Conservation (phyloP, 192 early-diverging fungal genomes). For the Coemansia sp. region DNA sequence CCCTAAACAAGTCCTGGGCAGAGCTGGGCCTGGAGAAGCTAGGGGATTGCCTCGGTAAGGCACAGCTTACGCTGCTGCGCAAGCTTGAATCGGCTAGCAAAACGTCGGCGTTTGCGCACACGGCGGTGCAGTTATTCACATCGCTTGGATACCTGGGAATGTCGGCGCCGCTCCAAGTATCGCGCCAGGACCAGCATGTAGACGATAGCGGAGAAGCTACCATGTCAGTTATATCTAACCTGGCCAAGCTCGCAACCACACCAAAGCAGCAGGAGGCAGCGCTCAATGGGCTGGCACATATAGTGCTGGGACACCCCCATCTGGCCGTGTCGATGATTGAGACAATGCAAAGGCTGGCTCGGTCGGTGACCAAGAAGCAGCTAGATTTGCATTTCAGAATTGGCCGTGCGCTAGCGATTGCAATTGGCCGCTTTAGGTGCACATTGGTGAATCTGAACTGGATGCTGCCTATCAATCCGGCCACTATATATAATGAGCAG, state of each 20-base stretch:
- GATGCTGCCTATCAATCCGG: conserved; percentile 26
- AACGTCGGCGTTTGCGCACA: conserved; percentile 44
- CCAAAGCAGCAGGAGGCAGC: conserved; percentile 74
- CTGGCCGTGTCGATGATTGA: conserved; percentile 30
- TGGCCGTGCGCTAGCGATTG: conserved; percentile 70
- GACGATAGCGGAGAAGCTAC: neutral
- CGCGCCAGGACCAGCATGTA: neutral
- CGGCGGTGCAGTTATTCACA: conserved; percentile 59
- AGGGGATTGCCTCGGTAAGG: neutral
- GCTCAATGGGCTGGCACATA: conserved; percentile 62
- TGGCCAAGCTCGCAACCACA: conserved; percentile 65
- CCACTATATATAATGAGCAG: conserved; percentile 12
- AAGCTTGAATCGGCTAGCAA: conserved; percentile 8
- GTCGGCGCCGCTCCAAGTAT: neutral
- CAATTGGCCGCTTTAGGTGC: conserved; percentile 33
- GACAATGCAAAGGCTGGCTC: conserved; percentile 56
- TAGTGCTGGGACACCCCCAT: conserved; percentile 50
- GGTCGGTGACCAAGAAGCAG: conserved; percentile 63
- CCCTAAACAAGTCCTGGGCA: conserved; percentile 18
- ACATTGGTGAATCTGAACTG: conserved; percentile 22
- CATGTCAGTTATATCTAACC: conserved; percentile 18
- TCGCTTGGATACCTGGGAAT: conserved; percentile 70
- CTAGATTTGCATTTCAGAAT: conserved; percentile 81
- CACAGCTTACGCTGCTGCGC: neutral
- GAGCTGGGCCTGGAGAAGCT: conserved; percentile 16